Evolutionary conservation across 352 stramenopile species (phyloP).

Genomic region (Phytopythium delawarense): DNA sequence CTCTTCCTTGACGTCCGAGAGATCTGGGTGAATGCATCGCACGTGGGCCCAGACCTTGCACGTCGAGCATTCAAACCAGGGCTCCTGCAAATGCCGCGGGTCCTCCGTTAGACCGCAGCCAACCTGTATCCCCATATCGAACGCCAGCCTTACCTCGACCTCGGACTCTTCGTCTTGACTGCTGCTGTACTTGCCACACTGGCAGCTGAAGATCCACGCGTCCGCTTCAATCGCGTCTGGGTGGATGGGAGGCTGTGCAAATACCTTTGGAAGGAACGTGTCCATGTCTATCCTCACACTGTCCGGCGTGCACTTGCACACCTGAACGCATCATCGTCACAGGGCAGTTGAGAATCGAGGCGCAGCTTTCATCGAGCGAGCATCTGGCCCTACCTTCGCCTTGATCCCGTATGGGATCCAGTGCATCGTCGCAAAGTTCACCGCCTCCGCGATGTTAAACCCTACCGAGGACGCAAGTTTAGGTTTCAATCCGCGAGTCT

Average conservation of each 20-base stretch:
- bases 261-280: constrained; percentile 67
- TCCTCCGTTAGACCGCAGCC: not conserved
- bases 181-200: constrained; percentile 59
- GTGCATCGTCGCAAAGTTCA: constrained; percentile 86
- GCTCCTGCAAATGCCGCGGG: constrained; percentile 27
- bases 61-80: constrained; percentile 80
- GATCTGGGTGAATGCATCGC: constrained; percentile 50
- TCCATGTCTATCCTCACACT: constrained; percentile 88
- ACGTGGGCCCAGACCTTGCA: constrained; percentile 80
- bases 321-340: constrained; percentile 13
- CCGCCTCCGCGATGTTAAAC: constrained; percentile 90
- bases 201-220: constrained; percentile 74
- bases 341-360: not conserved
- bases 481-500: not conserved
- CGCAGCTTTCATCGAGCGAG: not conserved
- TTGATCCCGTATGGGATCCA: constrained; percentile 80
- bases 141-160: constrained; percentile 37
- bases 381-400: constrained; percentile 46
- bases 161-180: constrained; percentile 41
- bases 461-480: too few relatives aligned
- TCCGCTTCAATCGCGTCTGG: constrained; percentile 42
- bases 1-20: constrained; percentile 27
- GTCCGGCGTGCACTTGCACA: constrained; percentile 84
- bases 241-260: constrained; percentile 27
- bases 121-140: too few relatives aligned